Evolutionary conservation across 1,284 basidiomycete species (phyloP).

Genomic region (Trichosporon sp.): DNA sequence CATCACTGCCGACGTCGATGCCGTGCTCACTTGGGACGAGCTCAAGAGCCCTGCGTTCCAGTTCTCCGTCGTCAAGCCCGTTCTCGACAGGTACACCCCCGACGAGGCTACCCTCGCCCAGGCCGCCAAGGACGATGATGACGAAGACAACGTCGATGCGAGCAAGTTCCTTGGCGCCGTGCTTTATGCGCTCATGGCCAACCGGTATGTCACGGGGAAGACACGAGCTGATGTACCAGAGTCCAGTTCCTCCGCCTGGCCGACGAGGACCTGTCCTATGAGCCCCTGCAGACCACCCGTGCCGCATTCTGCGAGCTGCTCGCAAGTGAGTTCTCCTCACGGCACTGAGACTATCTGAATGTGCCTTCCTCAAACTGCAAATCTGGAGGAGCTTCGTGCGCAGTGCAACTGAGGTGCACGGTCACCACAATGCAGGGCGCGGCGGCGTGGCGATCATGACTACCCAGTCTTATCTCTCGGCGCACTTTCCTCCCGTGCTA

Average conservation of each 20-base stretch:
- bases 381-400: background rate
- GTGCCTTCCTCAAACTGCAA: too few species aligned
- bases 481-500: background rate
- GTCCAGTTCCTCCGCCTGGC: conserved; percentile 58
- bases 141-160: conserved; percentile 9
- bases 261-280: conserved; percentile 70
- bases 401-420: background rate
- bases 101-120: conserved; percentile 58
- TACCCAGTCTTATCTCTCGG: background rate
- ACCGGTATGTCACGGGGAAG: conserved; percentile 38
- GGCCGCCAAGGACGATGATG: background rate
- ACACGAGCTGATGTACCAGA: conserved; percentile 60
- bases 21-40: conserved; percentile 79
- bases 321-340: conserved; percentile 59
- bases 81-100: conserved; percentile 73
- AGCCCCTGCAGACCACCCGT: conserved; percentile 69
- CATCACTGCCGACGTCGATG: conserved; percentile 61
- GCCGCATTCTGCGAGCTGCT: conserved; percentile 78
- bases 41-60: conserved; percentile 80
- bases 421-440: too few species aligned
- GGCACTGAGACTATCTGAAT: too few species aligned
- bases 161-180: conserved; percentile 39
- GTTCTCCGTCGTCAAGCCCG: conserved; percentile 75
- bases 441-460: background rate
- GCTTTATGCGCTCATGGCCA: conserved; percentile 52